Evolutionary conservation across 1,284 basidiomycete genomes (phyloP), one percentile per base, ranked within the genome.

Genomic region (Pseudomicrostroma phylloplanum): DNA sequence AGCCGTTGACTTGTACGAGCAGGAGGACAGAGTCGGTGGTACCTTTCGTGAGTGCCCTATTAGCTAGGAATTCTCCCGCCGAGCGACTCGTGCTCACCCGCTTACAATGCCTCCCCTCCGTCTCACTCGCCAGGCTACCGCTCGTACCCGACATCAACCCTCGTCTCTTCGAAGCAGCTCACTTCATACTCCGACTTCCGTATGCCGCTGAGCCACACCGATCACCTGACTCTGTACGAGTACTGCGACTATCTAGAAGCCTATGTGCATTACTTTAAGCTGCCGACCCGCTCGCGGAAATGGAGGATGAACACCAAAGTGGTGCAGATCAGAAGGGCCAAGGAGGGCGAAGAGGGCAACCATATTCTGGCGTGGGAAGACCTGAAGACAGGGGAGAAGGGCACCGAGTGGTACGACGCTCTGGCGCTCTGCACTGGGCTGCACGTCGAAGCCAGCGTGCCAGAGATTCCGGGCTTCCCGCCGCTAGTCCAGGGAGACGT

Each of bases 151-250:
- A 85, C 86, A 63, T 83, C 85, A 39, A 83, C 80, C 36, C 78
- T 86, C 30, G 85, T 86, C 25, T 85, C 84, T 1, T 85, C 83
- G 8, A 85, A 85, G 70, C 86, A 87, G 72, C 80, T 87, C 55
- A 87, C 86, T 1, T 82, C 83, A 61, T 88, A 86, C 77, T 85
- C 84, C 43, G 86, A 88, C 76, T 87, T 85, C 72, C 83, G 86
- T 6, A 71, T 85, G 36, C 84, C 84, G 11, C 73, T 84, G 26
- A 76, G 81, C 9, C 82, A 85, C 63, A 79, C 82, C 1, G 86
- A 87, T 73, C 86, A 88, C 70, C 80, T 86, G 25, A 84, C 84
- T 0, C 72, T 87, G n/a, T 71, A 72, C 17, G 74, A 85, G 75
- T 88, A 86, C 71, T 84, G 86, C 43, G 71, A 81, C n/a, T 87